Evolutionary conservation across 2,329 filamentous ascomycete species (phyloP).

Genomic region (Cryphonectria naterciae): DNA sequence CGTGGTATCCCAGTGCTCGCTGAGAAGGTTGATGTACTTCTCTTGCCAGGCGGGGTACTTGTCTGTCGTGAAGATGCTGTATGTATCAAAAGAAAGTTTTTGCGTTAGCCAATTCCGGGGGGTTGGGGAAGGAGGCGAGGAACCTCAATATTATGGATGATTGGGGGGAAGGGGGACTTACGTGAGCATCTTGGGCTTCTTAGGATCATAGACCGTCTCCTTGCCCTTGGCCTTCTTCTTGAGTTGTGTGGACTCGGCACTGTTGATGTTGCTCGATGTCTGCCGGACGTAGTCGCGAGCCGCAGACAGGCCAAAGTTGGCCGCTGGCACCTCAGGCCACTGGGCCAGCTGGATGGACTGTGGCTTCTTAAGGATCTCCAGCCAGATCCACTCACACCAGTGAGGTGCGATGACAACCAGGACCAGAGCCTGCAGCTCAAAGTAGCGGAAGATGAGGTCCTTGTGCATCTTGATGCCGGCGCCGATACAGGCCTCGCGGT

Average conservation of each 20-base stretch:
- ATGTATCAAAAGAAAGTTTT: too few species aligned
- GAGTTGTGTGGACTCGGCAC: conserved; percentile 78
- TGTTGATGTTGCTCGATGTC: conserved; percentile 80
- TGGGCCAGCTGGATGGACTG: conserved; percentile 77
- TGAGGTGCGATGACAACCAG: conserved; percentile 86
- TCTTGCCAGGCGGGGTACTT: conserved; percentile 90
- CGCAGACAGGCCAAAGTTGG: conserved; percentile 71
- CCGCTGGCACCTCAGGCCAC: conserved; percentile 71
- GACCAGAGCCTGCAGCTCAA: conserved; percentile 84
- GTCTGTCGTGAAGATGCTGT: conserved; percentile 72
- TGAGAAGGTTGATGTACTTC: conserved; percentile 81
- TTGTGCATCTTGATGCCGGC: conserved; percentile 86
- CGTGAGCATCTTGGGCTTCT: conserved; percentile 87
- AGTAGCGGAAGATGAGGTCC: conserved; percentile 76
- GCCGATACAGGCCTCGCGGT: conserved; percentile 79
- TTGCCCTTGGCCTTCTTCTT: conserved; percentile 97
- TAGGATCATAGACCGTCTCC: conserved; percentile 80
- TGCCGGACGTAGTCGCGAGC: conserved; percentile 69
- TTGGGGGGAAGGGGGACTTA: neutral
- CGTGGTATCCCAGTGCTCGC: conserved; percentile 66
- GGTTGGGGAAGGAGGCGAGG: neutral
- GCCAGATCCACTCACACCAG: conserved; percentile 93
- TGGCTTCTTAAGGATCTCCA: conserved; percentile 81
- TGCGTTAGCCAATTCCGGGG: conserved; percentile 8
- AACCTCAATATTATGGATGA: neutral